Base-by-base conservation (phyloP, 176 grass and related monocot species). In the Bolboschoenus planiculmis region DNA sequence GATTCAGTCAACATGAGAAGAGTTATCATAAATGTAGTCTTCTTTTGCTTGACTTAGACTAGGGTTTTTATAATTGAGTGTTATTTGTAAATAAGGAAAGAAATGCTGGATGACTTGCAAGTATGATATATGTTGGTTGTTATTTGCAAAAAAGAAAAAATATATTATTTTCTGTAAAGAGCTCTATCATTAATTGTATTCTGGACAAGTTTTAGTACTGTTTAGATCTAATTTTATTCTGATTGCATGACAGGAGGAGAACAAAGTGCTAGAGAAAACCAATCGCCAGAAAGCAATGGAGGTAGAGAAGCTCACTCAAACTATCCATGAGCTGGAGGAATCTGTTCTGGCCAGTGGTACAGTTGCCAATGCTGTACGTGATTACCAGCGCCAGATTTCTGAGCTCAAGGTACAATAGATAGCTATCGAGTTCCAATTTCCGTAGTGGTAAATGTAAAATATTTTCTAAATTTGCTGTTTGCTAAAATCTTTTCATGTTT, bases 211-310 rank as follows among this genome's bases (percentile, higher is more conserved):
- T 34, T 11, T 78, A 9, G 37, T 58, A 18, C 11, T 33, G 36
- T 72, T 11, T 11, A 24, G 26, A 75, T 50, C n/a, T 13, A 31
- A 75, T 75, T 26, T 40, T 75, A 10, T 75, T 75, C 26, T 18
- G 43, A 75, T 75, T 75, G 39, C 31, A 81, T 3, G 58, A 56
- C 77, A 98, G 92, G 96, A 93, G 56, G 96, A 99, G 67, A 99
- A 99, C 73, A 99, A 78, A 77, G 78, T 91, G 16, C 81, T 91
- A 80, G 96, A 95, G 85, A 99, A 95, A 85, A 84, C 79, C 46
- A 91, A 93, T 70, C 85, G 90, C 42, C 88, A 91, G 64, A 93
- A 93, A 78, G 79, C 91, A 30, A 29, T 93, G 31, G 96, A 99
- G 76, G 88, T 99, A 8, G 90, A 99, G 79, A 91, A 91, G 87